Percentiles rank a stretch among this genome's conserved stretches.
phyloP scores from a whole-genome alignment of 2,329 filamentous ascomycete species.

The Myotisia sp. region DNA sequence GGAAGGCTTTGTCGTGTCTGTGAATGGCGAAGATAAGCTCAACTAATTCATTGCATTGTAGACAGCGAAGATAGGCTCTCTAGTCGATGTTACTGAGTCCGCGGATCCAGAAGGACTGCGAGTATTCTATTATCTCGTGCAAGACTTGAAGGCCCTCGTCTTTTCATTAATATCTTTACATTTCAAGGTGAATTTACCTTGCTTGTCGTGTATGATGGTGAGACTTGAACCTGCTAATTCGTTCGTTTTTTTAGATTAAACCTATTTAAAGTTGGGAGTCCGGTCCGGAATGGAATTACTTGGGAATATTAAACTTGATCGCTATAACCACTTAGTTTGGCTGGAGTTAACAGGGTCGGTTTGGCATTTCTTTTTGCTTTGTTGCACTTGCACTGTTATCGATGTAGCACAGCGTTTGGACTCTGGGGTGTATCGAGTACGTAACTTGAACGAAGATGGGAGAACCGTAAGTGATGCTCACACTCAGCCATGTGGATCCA shows the following conservation, averaged over 20 bases:
- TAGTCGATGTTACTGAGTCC: conserved; percentile 93
- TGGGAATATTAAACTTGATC: too few species aligned
- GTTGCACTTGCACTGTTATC: neutral
- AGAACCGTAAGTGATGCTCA: too few species aligned
- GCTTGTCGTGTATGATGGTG: neutral
- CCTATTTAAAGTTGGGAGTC: conserved; percentile 31
- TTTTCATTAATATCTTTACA: conserved; percentile 93
- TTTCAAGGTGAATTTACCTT: conserved; percentile 56
- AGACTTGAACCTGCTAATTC: too few species aligned
- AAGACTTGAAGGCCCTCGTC: conserved; percentile 89
- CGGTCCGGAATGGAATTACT: too few species aligned
- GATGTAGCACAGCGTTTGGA: neutral
- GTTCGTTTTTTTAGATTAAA: conserved; percentile 31
- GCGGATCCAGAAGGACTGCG: conserved; percentile 88
- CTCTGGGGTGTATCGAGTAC: neutral
- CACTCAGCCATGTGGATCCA: too few species aligned
- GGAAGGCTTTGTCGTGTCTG: neutral
- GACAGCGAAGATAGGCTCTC: conserved; percentile 95
- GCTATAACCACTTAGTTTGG: too few species aligned
- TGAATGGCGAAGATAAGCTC: neutral
- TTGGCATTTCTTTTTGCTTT: too few species aligned
- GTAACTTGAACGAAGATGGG: too few species aligned
- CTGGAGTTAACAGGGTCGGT: too few species aligned
- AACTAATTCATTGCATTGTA: conserved; percentile 31
- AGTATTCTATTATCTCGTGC: conserved; percentile 97